Conservation (phyloP, 768 basidiomycete species). For the Rhizopogon roseolus region DNA sequence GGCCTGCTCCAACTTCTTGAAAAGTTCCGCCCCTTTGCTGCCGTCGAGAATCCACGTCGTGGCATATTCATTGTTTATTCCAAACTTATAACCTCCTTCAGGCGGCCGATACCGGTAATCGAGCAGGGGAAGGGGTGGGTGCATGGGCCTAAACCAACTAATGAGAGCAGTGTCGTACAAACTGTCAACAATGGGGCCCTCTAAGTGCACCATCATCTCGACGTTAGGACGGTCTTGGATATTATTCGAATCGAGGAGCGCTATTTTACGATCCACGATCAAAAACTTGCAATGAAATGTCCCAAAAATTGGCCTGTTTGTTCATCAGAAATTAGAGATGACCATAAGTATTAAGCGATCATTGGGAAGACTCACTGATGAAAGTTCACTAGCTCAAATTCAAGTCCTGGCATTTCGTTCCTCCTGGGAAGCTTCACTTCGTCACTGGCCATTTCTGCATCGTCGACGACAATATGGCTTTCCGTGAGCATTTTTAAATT, state of each 20-base stretch:
- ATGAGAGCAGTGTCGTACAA: constrained; percentile 68
- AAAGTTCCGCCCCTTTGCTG: constrained; percentile 18
- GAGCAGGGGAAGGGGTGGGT: constrained; percentile 41
- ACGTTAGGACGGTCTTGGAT: constrained; percentile 54
- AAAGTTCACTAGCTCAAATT: constrained; percentile 57
- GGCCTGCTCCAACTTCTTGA: constrained; percentile 12
- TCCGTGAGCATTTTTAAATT: constrained; percentile 44
- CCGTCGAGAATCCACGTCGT: constrained; percentile 24
- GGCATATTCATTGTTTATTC: constrained; percentile 27
- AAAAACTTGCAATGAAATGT: constrained; percentile 74
- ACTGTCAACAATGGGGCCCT: constrained; percentile 65
- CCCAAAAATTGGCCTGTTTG: constrained; percentile 43
- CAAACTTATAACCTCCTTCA: constrained; percentile 33
- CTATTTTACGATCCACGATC: constrained; percentile 64
- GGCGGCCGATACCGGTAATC: constrained; percentile 25
- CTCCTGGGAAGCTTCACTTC: constrained; percentile 46
- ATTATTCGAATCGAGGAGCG: constrained; percentile 63
- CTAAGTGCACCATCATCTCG: constrained; percentile 66
- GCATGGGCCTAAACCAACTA: constrained; percentile 48
- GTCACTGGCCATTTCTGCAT: constrained; percentile 38
- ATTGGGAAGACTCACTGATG: constrained; percentile 27
- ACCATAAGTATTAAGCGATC: constrained; percentile 1
- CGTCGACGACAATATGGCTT: constrained; percentile 43
- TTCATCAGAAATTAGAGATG: constrained; percentile 12
- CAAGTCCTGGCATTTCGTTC: constrained; percentile 55